These are phyloP conservation scores for Botrytis porri DNA, from an alignment of 2,329 filamentous ascomycete species.

Conservation along the genomic window DNA sequence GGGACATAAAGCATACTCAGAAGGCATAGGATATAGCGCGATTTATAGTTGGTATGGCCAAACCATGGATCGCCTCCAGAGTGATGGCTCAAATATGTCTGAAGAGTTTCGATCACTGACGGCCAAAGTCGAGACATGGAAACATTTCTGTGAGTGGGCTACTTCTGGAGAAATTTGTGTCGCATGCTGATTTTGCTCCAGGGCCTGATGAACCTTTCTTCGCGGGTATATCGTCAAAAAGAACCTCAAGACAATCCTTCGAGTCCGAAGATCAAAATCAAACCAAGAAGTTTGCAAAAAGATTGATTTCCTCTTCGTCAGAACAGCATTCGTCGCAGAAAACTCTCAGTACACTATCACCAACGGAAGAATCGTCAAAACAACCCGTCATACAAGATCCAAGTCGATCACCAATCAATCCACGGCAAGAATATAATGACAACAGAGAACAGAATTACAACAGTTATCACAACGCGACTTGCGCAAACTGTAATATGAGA, in stretches of 20 bases:
- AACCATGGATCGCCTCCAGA: neutral
- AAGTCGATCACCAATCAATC: neutral
- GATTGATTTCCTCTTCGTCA: too few species aligned
- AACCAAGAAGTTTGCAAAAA: neutral
- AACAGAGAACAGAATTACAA: neutral
- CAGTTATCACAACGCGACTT: neutral
- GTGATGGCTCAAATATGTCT: neutral
- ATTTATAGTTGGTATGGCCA: neutral
- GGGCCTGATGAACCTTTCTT: neutral
- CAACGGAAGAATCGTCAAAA: neutral
- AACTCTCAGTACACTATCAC: neutral
- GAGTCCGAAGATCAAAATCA: neutral
- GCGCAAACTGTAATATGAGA: neutral
- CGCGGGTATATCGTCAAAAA: neutral
- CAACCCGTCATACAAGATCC: too few species aligned
- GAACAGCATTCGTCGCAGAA: neutral
- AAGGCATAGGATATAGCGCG: neutral
- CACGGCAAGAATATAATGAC: neutral
- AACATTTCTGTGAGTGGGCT: neutral
- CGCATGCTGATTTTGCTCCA: neutral
- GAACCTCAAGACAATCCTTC: too few species aligned
- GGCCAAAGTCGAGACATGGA: neutral
- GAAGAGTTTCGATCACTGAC: neutral
- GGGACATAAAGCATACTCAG: neutral
- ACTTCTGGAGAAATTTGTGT: neutral